Evolutionary conservation across 2,329 filamentous ascomycete genomes (phyloP), one percentile per base, ranked within the genome.

Genomic region (Scleromitrula shiraiana): DNA sequence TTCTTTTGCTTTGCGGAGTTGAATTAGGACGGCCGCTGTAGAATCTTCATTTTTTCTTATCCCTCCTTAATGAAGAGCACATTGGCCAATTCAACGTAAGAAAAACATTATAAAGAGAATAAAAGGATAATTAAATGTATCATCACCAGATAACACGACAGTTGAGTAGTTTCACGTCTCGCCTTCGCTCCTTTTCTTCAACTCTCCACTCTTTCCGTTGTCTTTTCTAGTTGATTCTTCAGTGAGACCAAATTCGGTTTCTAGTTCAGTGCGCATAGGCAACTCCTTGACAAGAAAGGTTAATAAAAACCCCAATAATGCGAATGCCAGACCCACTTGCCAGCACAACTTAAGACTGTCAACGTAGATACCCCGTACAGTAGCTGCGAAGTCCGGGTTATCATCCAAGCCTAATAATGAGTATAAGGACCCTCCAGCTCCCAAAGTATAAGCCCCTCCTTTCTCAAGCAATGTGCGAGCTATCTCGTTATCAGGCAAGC

Each of bases 191-290:
- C n/a, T n/a, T n/a, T n/a, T n/a, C n/a, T n/a, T n/a, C n/a, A n/a
- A n/a, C n/a, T n/a, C n/a, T n/a, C n/a, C n/a, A n/a, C n/a, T n/a
- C n/a, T n/a, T n/a, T n/a, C n/a, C n/a, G n/a, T n/a, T n/a, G n/a
- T n/a, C n/a, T n/a, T n/a, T n/a, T n/a, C n/a, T n/a, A n/a, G n/a
- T n/a, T n/a, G n/a, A 35, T 35, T 5, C 15, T 35, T 35, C n/a
- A 35, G 15, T 35, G 2, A 49, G 20, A 33, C 39, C 39, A 20
- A 30, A 41, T 17, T 49, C 46, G 3, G 46, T 49, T 35, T 38
- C 33, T 12, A 49, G 33, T 24, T 49, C 40, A 20, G 46, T 49
- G n/a, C 38, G 22, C 24, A 49, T 33, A n/a, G 14, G 17, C 20
- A 49, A 27, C 20, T 42, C 22, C 20, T 37, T 43, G 17, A 36